A percentile compares a stretch with the other conserved stretches of the same genome.
These are phyloP conservation scores for Gossypium raimondii DNA, from an alignment of 345 rosid genomes.

Conservation along the genomic window DNA sequence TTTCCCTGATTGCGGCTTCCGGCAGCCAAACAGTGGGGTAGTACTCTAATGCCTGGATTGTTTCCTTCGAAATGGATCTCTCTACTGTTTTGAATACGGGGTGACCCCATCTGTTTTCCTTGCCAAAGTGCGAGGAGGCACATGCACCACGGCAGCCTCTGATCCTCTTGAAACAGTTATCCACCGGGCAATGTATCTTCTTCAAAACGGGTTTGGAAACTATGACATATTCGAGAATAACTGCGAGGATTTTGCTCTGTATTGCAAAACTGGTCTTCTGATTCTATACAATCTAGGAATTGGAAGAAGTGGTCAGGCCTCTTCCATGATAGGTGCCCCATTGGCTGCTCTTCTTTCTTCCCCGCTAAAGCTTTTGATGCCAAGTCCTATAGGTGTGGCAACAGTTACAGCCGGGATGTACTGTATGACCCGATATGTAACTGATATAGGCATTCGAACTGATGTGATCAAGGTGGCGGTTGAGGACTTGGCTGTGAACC, in stretches of 20 bases:
- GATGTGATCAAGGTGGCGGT: slow-evolving; percentile 93
- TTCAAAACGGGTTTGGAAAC: slow-evolving; percentile 90
- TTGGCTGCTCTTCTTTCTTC: slow-evolving; percentile 86
- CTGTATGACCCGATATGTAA: slow-evolving; percentile 88
- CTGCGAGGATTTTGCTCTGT: slow-evolving; percentile 92
- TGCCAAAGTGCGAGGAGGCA: slow-evolving; percentile 80
- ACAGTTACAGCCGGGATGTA: slow-evolving; percentile 94
- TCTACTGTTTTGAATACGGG: slow-evolving; percentile 77
- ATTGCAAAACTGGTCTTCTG: slow-evolving; percentile 89
- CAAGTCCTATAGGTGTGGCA: slow-evolving; percentile 86
- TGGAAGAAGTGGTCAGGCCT: slow-evolving; percentile 96
- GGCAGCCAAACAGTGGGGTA: slow-evolving; percentile 74
- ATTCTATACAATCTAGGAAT: slow-evolving; percentile 65
- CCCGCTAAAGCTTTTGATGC: slow-evolving; percentile 76
- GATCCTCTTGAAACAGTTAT: slow-evolving; percentile 60
- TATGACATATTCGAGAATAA: slow-evolving; percentile 79
- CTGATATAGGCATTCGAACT: slow-evolving; percentile 81
- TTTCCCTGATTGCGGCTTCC: slow-evolving; percentile 92
- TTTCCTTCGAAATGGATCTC: slow-evolving; percentile 71
- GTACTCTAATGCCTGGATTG: slow-evolving; percentile 88
- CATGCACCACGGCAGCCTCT: slow-evolving; percentile 83
- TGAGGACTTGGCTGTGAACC: slow-evolving; percentile 73
- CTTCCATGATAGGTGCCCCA: slow-evolving; percentile 84
- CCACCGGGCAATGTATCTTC: slow-evolving; percentile 92
- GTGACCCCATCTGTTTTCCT: slow-evolving; percentile 67